phyloP scores from a whole-genome alignment of 2,329 filamentous ascomycete species.

The Fusarium sterilihyphosum region DNA sequence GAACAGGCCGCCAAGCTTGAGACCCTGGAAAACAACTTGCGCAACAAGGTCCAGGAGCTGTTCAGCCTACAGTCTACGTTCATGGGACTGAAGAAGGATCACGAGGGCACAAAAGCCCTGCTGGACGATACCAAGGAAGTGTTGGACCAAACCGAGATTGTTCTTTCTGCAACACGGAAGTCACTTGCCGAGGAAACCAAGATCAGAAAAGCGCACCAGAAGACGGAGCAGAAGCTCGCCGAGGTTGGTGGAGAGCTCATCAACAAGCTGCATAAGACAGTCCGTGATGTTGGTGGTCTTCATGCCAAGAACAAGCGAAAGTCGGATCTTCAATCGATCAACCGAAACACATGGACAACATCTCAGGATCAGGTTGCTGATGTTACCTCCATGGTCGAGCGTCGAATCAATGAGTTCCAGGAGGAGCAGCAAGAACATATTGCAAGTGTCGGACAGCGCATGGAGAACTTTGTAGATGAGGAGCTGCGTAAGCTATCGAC shows the following conservation, averaged over 20 bases:
- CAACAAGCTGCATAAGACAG: slow-evolving; percentile 79
- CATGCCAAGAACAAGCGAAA: slow-evolving; percentile 88
- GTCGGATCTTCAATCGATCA: slow-evolving; percentile 82
- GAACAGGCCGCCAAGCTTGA: slow-evolving; percentile 94
- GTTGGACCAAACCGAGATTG: slow-evolving; percentile 87
- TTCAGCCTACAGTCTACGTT: slow-evolving; percentile 88
- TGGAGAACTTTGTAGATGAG: slow-evolving; percentile 79
- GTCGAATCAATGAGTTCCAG: slow-evolving; percentile 77
- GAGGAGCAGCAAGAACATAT: slow-evolving; percentile 78
- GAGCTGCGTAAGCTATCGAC: slow-evolving; percentile 77
- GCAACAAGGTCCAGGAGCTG: slow-evolving; percentile 93
- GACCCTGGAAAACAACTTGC: slow-evolving; percentile 87
- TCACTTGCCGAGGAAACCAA: slow-evolving; percentile 81
- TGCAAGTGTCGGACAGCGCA: slow-evolving; percentile 71
- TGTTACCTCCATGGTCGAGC: slow-evolving; percentile 81
- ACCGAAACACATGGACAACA: slow-evolving; percentile 80
- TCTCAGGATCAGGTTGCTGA: slow-evolving; percentile 80
- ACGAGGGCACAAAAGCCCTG: slow-evolving; percentile 76
- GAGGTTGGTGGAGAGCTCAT: slow-evolving; percentile 80
- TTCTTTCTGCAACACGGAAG: slow-evolving; percentile 80
- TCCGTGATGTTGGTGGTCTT: slow-evolving; percentile 81
- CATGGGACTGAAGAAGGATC: slow-evolving; percentile 87
- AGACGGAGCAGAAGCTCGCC: slow-evolving; percentile 82
- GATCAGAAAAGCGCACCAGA: slow-evolving; percentile 83
- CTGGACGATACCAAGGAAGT: slow-evolving; percentile 84